Evolutionary conservation across 2,329 filamentous ascomycete species (phyloP).

Genomic region (Colletotrichum eremochloae): DNA sequence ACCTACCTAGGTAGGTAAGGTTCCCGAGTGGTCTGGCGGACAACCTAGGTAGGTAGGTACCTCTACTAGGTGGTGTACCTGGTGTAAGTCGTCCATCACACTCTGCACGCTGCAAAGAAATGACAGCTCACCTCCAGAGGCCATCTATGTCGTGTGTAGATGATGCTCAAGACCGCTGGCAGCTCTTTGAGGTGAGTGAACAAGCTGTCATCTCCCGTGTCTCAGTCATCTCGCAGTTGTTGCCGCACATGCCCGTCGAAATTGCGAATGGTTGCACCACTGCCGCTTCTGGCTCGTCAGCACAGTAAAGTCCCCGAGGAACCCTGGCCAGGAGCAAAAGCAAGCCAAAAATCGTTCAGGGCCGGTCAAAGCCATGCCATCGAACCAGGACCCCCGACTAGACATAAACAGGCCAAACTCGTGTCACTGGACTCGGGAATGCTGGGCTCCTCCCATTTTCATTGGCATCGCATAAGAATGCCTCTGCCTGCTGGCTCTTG

Average conservation of each 20-base stretch:
- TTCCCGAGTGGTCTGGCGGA: too few relatives aligned
- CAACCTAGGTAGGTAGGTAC: not conserved
- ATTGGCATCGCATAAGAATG: constrained; percentile 21
- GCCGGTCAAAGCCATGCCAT: constrained; percentile 5
- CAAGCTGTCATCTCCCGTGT: constrained; percentile 21
- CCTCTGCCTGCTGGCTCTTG: constrained; percentile 2
- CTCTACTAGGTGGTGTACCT: too few relatives aligned
- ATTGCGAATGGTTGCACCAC: constrained; percentile 36
- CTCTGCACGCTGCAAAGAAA: constrained; percentile 6
- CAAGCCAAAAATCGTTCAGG: constrained; percentile 21
- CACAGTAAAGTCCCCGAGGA: constrained; percentile 20
- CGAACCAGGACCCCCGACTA: not conserved
- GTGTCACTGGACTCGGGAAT: constrained; percentile 18
- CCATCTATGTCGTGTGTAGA: not conserved
- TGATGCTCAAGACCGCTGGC: not conserved
- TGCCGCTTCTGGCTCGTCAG: constrained; percentile 26
- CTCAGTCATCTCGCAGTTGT: constrained; percentile 34
- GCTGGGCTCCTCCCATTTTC: constrained; percentile 21
- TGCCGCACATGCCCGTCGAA: constrained; percentile 35
- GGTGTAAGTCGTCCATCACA: not conserved
- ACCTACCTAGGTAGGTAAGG: not conserved
- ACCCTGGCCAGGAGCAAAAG: constrained; percentile 21
- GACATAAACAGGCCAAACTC: constrained; percentile 1
- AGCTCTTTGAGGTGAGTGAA: not conserved
- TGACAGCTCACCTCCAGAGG: not conserved